A percentile compares a stretch with the other conserved stretches of the same genome.
Evolutionary conservation across 441 rosid genomes (phyloP).

Genomic region (Populus hybrid): DNA sequence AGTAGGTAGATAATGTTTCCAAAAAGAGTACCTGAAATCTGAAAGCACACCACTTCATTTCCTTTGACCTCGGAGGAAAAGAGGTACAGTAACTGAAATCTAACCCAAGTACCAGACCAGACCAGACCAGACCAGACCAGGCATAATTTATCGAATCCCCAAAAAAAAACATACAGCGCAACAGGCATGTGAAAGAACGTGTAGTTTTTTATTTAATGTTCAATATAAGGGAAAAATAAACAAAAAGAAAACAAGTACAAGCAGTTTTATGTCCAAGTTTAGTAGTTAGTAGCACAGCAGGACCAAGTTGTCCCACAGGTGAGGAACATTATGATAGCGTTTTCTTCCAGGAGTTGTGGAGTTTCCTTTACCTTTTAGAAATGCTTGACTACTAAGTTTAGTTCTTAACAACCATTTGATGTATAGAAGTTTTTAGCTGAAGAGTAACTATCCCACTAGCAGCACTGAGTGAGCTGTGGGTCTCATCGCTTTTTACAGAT

Average conservation of each 20-base stretch:
- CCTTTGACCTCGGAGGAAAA: not conserved
- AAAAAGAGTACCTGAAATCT: not conserved
- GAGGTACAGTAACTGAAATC: not conserved
- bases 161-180: not conserved
- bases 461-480: not conserved
- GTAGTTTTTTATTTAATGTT: not conserved
- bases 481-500: not conserved
- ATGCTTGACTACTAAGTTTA: slow-evolving; percentile 19
- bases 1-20: not conserved
- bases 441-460: slow-evolving; percentile 11
- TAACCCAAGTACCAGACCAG: not conserved
- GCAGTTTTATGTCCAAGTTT: not conserved
- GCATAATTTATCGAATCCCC: not conserved
- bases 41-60: not conserved
- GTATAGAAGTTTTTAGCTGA: slow-evolving; percentile 1
- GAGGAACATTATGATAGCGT: not conserved
- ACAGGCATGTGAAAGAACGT: not conserved
- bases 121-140: too few species aligned
- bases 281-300: not conserved
- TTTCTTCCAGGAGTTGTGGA: slow-evolving; percentile 19
- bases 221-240: not conserved
- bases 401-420: slow-evolving; percentile 2
- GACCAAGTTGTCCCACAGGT: not conserved
- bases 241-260: not conserved
- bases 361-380: slow-evolving; percentile 11